Base-by-base conservation (phyloP, 129 eudicot species). In the Centella asiatica region DNA sequence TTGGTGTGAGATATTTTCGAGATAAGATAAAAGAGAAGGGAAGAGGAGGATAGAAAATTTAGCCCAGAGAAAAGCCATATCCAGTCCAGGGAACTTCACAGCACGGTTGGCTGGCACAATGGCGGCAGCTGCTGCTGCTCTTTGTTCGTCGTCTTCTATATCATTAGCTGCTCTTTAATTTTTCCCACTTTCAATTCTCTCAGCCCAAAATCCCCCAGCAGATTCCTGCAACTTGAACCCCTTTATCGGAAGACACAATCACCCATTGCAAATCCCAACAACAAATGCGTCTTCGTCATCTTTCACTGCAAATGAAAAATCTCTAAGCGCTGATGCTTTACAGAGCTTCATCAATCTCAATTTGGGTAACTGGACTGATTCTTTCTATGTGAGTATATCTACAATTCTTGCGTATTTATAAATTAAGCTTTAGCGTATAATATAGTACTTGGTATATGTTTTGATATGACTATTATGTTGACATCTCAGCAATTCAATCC, bases 281-380 rank as follows among this genome's bases (percentile, higher is more conserved):
- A 14, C 72, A 32, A 60, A 53, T 17, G 55, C 69, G 11, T 22
- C 47, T 7, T 65, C 79, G 4, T 68, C 75, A 13, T 63, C 79
- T 19, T 39, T 70, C 32, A 69, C 70, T 4, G 67, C 46, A 3
- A 68, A 22, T 47, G 64, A 82, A 2, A 75, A 66, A 32, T 57
- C 81, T 12, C 81, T 86, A 67, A 80, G 85, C 60, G 66, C 86
- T 48, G 85, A 83, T 17, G 81, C 77, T 24, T 87, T 90, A 19
- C 72, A 69, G 23, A 77, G 74, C 20, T 90, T 90, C 76, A 82
- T 90, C 50, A 67, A 86, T 34, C 93, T 90, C 78, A 90, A 86
- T 69, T 68, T 86, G 66, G 97, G 97, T 64, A 76, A 56, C 57
- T 90, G 97, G 97, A 74, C 78, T 26, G 97, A 94, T 74, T 81